A percentile compares a stretch with the other conserved stretches of the same genome.
Conservation (phyloP, 768 basidiomycete genomes). For the Macrocybe gigantea region DNA sequence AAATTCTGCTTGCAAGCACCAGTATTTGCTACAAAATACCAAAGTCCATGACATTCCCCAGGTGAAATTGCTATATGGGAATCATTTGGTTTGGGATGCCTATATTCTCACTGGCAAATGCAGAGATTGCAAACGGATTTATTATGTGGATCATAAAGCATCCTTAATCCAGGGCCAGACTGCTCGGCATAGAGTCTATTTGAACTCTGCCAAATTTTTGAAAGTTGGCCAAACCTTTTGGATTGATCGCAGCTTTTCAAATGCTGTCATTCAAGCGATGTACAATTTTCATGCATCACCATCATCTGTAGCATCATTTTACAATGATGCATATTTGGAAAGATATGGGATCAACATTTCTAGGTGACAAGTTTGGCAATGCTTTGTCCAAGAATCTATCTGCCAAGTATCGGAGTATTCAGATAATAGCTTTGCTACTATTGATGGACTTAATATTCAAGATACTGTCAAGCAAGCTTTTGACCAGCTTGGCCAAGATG, state of each 20-base stretch:
- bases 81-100: slow-evolving; percentile 5
- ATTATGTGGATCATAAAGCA: slow-evolving; percentile 11
- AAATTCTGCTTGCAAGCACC: slow-evolving; percentile 6
- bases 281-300: slow-evolving; percentile 6
- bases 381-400: too few species aligned
- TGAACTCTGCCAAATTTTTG: slow-evolving; percentile 7
- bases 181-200: slow-evolving; percentile 1
- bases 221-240: slow-evolving; percentile 8
- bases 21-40: slow-evolving; percentile 3
- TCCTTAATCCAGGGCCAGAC: background rate
- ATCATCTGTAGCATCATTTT: slow-evolving; percentile 9
- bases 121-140: slow-evolving; percentile 6
- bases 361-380: too few species aligned
- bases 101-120: slow-evolving; percentile 12
- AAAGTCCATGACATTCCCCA: slow-evolving; percentile 9
- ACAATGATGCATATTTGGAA: slow-evolving; percentile 4
- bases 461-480: too few species aligned
- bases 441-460: too few species aligned
- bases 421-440: too few species aligned
- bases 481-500: too few species aligned
- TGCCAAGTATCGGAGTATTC: too few species aligned
- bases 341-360: too few species aligned
- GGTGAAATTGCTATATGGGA: slow-evolving; percentile 13
- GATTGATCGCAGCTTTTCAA: slow-evolving; percentile 7
- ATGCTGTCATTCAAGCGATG: background rate